Conservation (phyloP, 257 asterid genomes). For the Przewalskia tangutica region DNA sequence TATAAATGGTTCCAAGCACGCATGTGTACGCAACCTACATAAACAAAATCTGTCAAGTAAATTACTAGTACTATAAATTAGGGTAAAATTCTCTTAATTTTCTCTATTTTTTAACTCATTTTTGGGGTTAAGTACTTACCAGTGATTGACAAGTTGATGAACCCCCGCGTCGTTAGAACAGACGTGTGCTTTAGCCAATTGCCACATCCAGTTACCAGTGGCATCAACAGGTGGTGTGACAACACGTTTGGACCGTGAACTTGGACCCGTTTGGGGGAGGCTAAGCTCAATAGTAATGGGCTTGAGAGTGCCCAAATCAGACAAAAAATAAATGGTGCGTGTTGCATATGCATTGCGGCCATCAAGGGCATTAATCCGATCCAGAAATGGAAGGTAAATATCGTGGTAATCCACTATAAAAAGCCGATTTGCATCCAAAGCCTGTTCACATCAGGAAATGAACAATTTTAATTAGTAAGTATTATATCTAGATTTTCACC, state of each 20-base stretch:
- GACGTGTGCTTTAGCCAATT: slow-evolving; percentile 84
- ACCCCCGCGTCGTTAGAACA: slow-evolving; percentile 98
- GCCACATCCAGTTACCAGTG: slow-evolving; percentile 80
- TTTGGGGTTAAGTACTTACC: slow-evolving; percentile 32
- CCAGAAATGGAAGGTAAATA: slow-evolving; percentile 70
- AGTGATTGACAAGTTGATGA: slow-evolving; percentile 92
- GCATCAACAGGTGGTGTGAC: slow-evolving; percentile 74
- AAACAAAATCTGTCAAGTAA: not conserved
- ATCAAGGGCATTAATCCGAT: slow-evolving; percentile 69
- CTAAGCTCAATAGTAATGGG: slow-evolving; percentile 88
- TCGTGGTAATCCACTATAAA: slow-evolving; percentile 81
- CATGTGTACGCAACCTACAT: slow-evolving; percentile 85
- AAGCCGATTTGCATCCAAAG: slow-evolving; percentile 61
- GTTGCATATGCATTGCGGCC: slow-evolving; percentile 91
- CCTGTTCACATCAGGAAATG: slow-evolving; percentile 28
- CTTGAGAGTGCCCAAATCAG: slow-evolving; percentile 62
- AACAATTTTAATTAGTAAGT: not conserved
- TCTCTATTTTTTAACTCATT: not conserved
- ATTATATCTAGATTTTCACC: not conserved
- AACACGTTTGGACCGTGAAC: slow-evolving; percentile 45
- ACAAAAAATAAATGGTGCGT: slow-evolving; percentile 65
- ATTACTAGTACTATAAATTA: not conserved
- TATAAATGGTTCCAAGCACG: slow-evolving; percentile 76
- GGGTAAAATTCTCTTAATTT: not conserved
- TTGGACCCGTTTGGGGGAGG: slow-evolving; percentile 49